phyloP scores from a whole-genome alignment of 2,329 filamentous ascomycete species.

The Trichoderma endophyticum region DNA sequence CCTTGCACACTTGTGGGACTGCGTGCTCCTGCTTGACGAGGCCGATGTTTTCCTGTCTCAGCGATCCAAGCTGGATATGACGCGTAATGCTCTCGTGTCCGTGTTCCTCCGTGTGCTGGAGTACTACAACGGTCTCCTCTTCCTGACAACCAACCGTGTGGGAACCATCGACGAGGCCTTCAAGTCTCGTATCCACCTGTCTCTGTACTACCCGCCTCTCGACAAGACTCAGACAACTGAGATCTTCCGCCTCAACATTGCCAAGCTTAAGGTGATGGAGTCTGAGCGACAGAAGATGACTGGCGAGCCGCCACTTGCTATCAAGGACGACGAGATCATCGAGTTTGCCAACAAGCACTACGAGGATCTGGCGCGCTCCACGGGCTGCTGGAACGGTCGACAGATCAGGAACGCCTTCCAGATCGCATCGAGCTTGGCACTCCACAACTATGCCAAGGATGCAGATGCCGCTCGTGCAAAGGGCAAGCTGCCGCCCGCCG shows the following conservation, averaged over 20 bases:
- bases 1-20: slow-evolving; percentile 39
- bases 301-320: slow-evolving; percentile 33
- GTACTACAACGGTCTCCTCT: slow-evolving; percentile 47
- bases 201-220: slow-evolving; percentile 42
- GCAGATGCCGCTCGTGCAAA: slow-evolving; percentile 30
- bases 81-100: slow-evolving; percentile 37
- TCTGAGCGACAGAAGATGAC: slow-evolving; percentile 35
- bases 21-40: slow-evolving; percentile 38
- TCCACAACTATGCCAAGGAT: slow-evolving; percentile 34
- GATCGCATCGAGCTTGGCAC: slow-evolving; percentile 37
- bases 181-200: slow-evolving; percentile 46
- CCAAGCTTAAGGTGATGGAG: slow-evolving; percentile 38
- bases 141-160: slow-evolving; percentile 51
- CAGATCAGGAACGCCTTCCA: slow-evolving; percentile 40
- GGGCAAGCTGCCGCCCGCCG: slow-evolving; percentile 35
- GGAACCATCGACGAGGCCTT: slow-evolving; percentile 49
- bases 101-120: slow-evolving; percentile 47
- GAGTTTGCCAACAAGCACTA: slow-evolving; percentile 37
- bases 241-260: slow-evolving; percentile 41
- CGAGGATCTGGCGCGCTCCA: slow-evolving; percentile 28
- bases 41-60: slow-evolving; percentile 36
- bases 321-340: slow-evolving; percentile 36
- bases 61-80: slow-evolving; percentile 31
- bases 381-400: slow-evolving; percentile 36
- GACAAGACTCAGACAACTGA: slow-evolving; percentile 38